phyloP scores from a whole-genome alignment of 1,284 basidiomycete species.

The Coniophora puteana region DNA sequence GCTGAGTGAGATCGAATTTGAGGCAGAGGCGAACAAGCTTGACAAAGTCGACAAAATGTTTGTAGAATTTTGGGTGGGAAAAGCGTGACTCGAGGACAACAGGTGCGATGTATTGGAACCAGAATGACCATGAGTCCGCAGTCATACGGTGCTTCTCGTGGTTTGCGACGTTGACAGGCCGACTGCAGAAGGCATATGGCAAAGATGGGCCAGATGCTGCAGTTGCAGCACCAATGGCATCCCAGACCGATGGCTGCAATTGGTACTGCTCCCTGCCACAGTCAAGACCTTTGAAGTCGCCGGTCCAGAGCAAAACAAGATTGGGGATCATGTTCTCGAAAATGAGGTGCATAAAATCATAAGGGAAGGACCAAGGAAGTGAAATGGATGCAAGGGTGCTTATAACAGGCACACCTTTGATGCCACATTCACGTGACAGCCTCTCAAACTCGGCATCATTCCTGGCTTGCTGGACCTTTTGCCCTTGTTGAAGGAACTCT shows the following conservation, averaged over 20 bases:
- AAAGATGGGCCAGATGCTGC: constrained; percentile 20
- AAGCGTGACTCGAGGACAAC: constrained; percentile 22
- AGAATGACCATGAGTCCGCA: constrained; percentile 27
- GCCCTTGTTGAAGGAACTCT: constrained; percentile 15
- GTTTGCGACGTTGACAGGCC: constrained; percentile 21
- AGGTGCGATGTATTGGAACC: constrained; percentile 26
- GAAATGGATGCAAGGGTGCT: constrained; percentile 21
- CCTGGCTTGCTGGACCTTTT: constrained; percentile 14
- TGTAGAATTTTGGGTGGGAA: constrained; percentile 21
- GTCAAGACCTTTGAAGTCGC: constrained; percentile 28
- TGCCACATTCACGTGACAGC: constrained; percentile 22
- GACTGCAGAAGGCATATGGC: constrained; percentile 23
- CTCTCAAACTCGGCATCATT: constrained; percentile 11
- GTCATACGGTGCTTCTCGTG: constrained; percentile 16
- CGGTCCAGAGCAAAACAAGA: constrained; percentile 35
- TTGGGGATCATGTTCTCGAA: constrained; percentile 34
- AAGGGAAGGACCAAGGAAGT: constrained; percentile 30
- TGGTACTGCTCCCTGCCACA: constrained; percentile 23
- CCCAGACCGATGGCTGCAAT: constrained; percentile 22
- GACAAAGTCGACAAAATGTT: constrained; percentile 30
- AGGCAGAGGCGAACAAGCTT: constrained; percentile 25
- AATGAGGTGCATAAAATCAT: constrained; percentile 36
- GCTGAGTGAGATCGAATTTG: constrained; percentile 22
- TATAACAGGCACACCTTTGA: constrained; percentile 27
- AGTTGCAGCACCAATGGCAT: constrained; percentile 24